These are phyloP conservation scores for Stephanodiscus triporus DNA, from an alignment of 108 stramenopile genomes.

Conservation along the genomic window DNA sequence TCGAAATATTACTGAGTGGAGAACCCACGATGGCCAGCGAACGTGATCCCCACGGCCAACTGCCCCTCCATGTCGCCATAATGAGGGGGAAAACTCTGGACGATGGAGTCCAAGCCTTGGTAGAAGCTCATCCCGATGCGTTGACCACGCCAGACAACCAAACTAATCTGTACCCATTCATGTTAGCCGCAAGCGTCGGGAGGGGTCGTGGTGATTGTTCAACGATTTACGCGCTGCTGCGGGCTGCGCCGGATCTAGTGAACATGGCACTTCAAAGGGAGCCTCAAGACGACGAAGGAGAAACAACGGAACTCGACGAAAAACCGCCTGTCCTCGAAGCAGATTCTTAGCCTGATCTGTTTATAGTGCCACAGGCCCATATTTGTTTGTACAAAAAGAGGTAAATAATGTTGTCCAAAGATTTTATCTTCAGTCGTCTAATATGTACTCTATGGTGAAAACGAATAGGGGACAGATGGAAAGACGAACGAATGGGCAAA, in stretches of 20 bases:
- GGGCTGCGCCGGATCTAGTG: slow-evolving; percentile 59
- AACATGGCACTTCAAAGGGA: slow-evolving; percentile 19
- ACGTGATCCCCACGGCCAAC: slow-evolving; percentile 46
- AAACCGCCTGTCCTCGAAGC: background rate
- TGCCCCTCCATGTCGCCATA: slow-evolving; percentile 63
- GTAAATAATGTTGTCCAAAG: no score
- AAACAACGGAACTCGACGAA: background rate
- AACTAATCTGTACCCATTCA: slow-evolving; percentile 56
- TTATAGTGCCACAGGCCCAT: no score
- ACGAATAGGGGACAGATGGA: no score
- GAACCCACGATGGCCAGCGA: slow-evolving; percentile 47
- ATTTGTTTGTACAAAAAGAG: no score
- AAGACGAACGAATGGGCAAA: no score
- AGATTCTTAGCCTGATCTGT: background rate
- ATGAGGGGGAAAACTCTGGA: slow-evolving; percentile 53
- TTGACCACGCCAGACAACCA: slow-evolving; percentile 48
- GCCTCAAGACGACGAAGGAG: slow-evolving; percentile 9
- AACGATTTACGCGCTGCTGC: slow-evolving; percentile 61
- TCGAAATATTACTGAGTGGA: slow-evolving; percentile 41
- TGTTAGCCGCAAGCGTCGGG: slow-evolving; percentile 55
- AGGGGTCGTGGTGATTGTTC: slow-evolving; percentile 27
- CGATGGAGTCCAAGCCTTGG: slow-evolving; percentile 54
- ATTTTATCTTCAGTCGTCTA: no score
- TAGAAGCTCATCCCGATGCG: slow-evolving; percentile 45
- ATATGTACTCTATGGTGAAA: no score